These are phyloP conservation scores for Gossypium stocksii DNA, from an alignment of 345 rosid species.

Conservation along the genomic window DNA sequence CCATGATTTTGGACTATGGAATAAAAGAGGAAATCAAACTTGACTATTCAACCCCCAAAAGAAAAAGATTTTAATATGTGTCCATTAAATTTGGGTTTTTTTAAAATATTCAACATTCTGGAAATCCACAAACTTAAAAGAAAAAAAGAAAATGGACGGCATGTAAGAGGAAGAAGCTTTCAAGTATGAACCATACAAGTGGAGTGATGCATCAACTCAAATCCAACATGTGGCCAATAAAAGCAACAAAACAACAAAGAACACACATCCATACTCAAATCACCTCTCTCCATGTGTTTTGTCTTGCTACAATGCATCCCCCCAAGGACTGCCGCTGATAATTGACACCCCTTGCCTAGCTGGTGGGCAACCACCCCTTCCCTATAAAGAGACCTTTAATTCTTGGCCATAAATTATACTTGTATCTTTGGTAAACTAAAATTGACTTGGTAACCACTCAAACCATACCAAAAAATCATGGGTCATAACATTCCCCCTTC, in stretches of 20 bases:
- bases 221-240: constrained; percentile 44
- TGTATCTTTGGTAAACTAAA: constrained; percentile 31
- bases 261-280: not conserved
- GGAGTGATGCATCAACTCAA: constrained; percentile 33
- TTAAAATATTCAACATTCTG: not conserved
- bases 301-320: not conserved
- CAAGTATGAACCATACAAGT: constrained; percentile 50
- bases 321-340: not conserved
- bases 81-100: not conserved
- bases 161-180: constrained; percentile 8
- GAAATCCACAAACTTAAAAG: not conserved
- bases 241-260: not conserved
- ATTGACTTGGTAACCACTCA: constrained; percentile 44
- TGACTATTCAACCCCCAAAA: too few relatives aligned
- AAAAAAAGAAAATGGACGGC: not conserved
- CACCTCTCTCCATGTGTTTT: not conserved
- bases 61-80: too few relatives aligned
- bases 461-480: constrained; percentile 19
- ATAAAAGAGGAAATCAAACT: too few relatives aligned
- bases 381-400: constrained; percentile 32
- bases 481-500: constrained; percentile 14
- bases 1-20: too few relatives aligned
- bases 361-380: constrained; percentile 7
- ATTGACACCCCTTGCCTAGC: not conserved
- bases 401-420: constrained; percentile 46